Conservation (phyloP, 192 early-diverging fungal genomes). For the Paraglomus brasilianum region DNA sequence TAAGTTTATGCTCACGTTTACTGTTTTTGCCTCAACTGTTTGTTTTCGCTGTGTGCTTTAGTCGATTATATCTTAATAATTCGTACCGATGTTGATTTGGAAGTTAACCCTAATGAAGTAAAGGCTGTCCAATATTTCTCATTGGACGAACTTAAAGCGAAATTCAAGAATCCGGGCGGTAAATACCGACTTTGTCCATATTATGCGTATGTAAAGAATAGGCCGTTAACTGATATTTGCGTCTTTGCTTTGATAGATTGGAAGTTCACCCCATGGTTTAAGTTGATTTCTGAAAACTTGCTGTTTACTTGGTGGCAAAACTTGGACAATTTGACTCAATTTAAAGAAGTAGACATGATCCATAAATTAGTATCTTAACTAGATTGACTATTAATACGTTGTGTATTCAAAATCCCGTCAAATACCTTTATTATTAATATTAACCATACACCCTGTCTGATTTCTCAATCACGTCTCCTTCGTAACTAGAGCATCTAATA, state of each 20-base stretch:
- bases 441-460: no score
- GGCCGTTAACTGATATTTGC: slow-evolving; percentile 27
- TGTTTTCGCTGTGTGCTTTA: slow-evolving; percentile 32
- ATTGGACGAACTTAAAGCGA: slow-evolving; percentile 73
- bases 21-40: neutral
- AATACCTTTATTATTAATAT: no score
- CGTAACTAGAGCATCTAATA: no score
- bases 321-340: slow-evolving; percentile 40
- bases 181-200: slow-evolving; percentile 26
- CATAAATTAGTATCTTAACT: slow-evolving; percentile 21
- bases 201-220: neutral
- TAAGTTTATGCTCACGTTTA: neutral
- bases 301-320: slow-evolving; percentile 96
- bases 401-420: no score
- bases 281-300: slow-evolving; percentile 87
- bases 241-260: slow-evolving; percentile 47
- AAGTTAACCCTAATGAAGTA: slow-evolving; percentile 91
- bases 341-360: slow-evolving; percentile 4
- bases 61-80: slow-evolving; percentile 95
- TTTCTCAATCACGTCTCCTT: no score
- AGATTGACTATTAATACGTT: no score
- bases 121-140: slow-evolving; percentile 78
- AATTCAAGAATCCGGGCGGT: slow-evolving; percentile 62
- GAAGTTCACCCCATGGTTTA: slow-evolving; percentile 95
- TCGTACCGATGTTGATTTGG: slow-evolving; percentile 68